Evolutionary conservation across 192 early-diverging fungal species (phyloP).

Genomic region (Coemansia sp.): DNA sequence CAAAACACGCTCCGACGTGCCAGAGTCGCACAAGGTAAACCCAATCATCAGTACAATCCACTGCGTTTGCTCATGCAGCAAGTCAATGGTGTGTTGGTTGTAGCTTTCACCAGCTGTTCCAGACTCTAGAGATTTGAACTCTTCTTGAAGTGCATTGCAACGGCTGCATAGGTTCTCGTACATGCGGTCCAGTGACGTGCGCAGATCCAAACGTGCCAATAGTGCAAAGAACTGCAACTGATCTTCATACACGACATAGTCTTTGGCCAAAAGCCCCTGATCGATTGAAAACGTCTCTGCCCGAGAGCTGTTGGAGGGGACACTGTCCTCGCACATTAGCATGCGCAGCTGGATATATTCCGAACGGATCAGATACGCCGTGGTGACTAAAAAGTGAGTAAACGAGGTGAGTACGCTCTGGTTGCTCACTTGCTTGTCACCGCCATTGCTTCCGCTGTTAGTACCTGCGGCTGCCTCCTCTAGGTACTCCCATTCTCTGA

Average conservation of each 20-base stretch:
- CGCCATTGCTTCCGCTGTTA: neutral
- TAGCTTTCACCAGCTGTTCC: neutral
- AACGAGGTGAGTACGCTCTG: conserved; percentile 32
- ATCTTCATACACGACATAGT: conserved; percentile 53
- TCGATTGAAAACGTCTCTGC: conserved; percentile 24
- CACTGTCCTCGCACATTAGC: conserved; percentile 48
- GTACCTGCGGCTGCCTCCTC: conserved; percentile 10
- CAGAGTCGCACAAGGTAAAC: conserved; percentile 40
- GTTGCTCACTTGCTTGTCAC: conserved; percentile 6
- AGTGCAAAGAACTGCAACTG: conserved; percentile 53
- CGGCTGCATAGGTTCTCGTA: conserved; percentile 39
- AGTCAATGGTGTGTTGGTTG: conserved; percentile 39
- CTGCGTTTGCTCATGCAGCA: conserved; percentile 50
- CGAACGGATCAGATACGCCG: conserved; percentile 44
- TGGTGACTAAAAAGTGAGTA: conserved; percentile 37
- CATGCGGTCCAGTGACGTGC: conserved; percentile 31
- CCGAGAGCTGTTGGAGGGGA: conserved; percentile 12
- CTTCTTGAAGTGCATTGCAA: conserved; percentile 34
- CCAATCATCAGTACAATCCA: conserved; percentile 51
- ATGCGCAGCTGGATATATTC: conserved; percentile 53
- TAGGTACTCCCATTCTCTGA: conserved; percentile 39
- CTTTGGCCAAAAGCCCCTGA: conserved; percentile 47
- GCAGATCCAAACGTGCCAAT: conserved; percentile 42
- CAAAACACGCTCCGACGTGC: conserved; percentile 46
- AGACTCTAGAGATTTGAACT: conserved; percentile 22